These are phyloP conservation scores for Wakefieldia striispora DNA, from an alignment of 768 basidiomycete genomes.

Conservation along the genomic window DNA sequence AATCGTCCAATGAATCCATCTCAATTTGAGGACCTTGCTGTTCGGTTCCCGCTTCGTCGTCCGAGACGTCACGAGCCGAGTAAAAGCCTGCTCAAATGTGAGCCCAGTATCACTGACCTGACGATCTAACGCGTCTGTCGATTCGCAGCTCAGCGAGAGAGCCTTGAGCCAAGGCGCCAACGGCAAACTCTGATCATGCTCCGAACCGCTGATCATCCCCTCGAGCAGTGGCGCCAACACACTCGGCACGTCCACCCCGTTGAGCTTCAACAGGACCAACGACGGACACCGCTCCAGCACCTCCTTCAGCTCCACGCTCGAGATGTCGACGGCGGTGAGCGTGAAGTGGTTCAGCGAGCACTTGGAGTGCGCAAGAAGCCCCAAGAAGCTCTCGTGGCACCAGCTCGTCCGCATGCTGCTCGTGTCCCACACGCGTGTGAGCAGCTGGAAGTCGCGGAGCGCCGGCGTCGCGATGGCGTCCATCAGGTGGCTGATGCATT, in stretches of 20 bases:
- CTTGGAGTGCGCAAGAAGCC: constrained; percentile 25
- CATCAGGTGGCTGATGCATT: constrained; percentile 25
- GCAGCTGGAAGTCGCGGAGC: constrained; percentile 31
- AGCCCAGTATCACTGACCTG: constrained; percentile 22
- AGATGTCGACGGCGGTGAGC: constrained; percentile 25
- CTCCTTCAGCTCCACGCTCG: constrained; percentile 21
- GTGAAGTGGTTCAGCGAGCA: constrained; percentile 32
- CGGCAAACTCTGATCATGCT: constrained; percentile 14
- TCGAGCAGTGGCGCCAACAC: constrained; percentile 21
- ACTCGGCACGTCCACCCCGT: constrained; percentile 23
- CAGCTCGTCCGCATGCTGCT: constrained; percentile 28
- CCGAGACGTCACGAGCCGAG: constrained; percentile 23
- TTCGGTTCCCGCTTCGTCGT: constrained; percentile 21
- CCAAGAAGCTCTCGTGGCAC: constrained; percentile 29
- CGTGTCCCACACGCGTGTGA: constrained; percentile 34
- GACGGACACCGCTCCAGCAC: constrained; percentile 30
- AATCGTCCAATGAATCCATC: constrained; percentile 33
- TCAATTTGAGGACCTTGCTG: constrained; percentile 27
- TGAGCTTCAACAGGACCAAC: constrained; percentile 28
- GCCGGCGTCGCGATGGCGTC: constrained; percentile 24
- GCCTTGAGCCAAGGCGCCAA: constrained; percentile 32
- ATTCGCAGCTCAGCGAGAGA: constrained; percentile 31
- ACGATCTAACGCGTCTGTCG: constrained; percentile 20
- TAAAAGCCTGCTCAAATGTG: constrained; percentile 29
- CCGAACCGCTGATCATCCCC: constrained; percentile 23